Base-by-base conservation (phyloP, 495 filamentous ascomycete genomes). In the Penicillium soppii region DNA sequence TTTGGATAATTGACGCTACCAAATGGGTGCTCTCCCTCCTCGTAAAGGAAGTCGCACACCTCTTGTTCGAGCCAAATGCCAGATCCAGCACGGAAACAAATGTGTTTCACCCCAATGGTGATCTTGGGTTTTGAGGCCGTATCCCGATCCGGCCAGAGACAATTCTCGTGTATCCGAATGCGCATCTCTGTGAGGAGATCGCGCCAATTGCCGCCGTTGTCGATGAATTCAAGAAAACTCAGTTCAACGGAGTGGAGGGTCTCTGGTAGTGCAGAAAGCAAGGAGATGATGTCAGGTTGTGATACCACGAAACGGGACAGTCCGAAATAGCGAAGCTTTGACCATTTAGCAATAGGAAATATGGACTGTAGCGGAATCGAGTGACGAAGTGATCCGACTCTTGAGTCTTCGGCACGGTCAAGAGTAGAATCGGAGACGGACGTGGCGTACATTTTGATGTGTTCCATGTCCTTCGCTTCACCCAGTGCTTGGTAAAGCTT, bases 311-410 rank as follows among this genome's bases (percentile, higher is more conserved):
- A 67, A 5, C 50, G 10, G 9, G 62, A 65, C 8, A 68, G 54
- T 25, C 41, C 54, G 47, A 68, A 65, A 38, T 68, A 59, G 20
- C 52, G 56, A 9, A 68, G 58, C 2, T 49, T 43, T 19, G 53
- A 37, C 54, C 56, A 68, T 20, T 44, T 50, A 2, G 57, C 52
- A 5, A 61, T 15, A 5, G 59, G 59, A 15, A 68, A 52, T 20
- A 67, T 56, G 33, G 33, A 54, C 22, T 47, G 32, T 33, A 60
- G 36, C 6, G 54, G 52, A 16, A 58, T 43, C 23, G 56, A 33
- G 13, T 29, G 38, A 21, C 49, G 19, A 19, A 35, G 19, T 42
- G 9, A n/a, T 15, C 36, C 36, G 25, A 1, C 13, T 12, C 41
- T 5, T 1, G 19, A 20, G 10, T 38, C 23, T 12, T 47, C 21